Evolutionary conservation across 495 filamentous ascomycete genomes (phyloP), one percentile per base, ranked within the genome.

Genomic region (Tuber melanosporum): DNA sequence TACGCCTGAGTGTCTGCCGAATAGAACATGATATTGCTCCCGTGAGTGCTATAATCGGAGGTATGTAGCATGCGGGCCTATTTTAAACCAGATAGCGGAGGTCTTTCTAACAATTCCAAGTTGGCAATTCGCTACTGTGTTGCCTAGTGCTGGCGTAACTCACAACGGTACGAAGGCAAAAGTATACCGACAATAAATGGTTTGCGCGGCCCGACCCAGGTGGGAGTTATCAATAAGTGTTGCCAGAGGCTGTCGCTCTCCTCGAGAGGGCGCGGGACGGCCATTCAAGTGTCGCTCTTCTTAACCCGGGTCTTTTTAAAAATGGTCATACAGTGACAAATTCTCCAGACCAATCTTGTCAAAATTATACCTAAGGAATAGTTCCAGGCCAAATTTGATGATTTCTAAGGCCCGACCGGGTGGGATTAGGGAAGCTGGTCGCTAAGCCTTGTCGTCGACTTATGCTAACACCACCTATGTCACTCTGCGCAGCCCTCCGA

Each of bases 91-190:
- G 39, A 45, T 36, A 73, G 44, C 12, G 43, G 22, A 89, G 90
- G 89, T 92, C 79, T 90, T 87, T 80, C 90, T 89, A 12, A 89
- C 90, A 74, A 85, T 72, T 39, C 71, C 22, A 66, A 80, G 73
- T 49, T 82, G 79, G 80, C 74, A 82, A 76, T 79, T 82, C 36
- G 79, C 76, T 19, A 44, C 77, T 49, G 74, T 73, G 36, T 52
- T 82, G 15, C 73, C 72, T 22, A 75, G 3, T n/a, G 66, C 75
- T 62, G 75, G 79, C 20, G 75, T 73, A 45, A 78, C 79, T 43
- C 73, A 78, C 46, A 73, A 82, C 69, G 79, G 76, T 72, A 81
- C 75, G 12, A 80, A 80, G 62, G 76, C 47, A 7, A 80, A 80
- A 80, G 32, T 77, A 32, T 20, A 72, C 71, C n/a, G 78, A 74